These are phyloP conservation scores for Oleoguttula mirabilis DNA, from an alignment of 495 filamentous ascomycete genomes.

Conservation along the genomic window DNA sequence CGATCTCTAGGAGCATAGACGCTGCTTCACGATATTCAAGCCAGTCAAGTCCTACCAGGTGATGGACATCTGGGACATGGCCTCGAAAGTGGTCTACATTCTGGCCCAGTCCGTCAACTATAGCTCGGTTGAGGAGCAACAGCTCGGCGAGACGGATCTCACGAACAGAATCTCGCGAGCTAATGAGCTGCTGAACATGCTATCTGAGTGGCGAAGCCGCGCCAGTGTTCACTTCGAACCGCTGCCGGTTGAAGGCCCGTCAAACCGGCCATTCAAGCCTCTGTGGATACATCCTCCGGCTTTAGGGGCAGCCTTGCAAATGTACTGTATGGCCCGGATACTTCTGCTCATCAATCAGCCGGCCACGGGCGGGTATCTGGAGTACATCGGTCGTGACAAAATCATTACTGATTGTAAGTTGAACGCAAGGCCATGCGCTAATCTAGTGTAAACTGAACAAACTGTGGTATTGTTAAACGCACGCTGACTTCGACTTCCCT, in stretches of 20 bases:
- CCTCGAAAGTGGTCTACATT: slow-evolving; percentile 14
- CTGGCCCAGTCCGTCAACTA: slow-evolving; percentile 20
- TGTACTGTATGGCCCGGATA: slow-evolving; percentile 21
- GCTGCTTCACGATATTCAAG: slow-evolving; percentile 20
- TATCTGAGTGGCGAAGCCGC: slow-evolving; percentile 23
- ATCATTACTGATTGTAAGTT: slow-evolving; percentile 15
- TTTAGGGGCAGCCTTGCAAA: slow-evolving; percentile 19
- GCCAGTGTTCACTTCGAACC: slow-evolving; percentile 22
- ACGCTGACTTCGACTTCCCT: too few relatives aligned
- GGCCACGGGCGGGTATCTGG: slow-evolving; percentile 20
- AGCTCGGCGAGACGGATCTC: slow-evolving; percentile 14
- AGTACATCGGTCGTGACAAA: slow-evolving; percentile 15
- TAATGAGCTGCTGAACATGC: slow-evolving; percentile 19
- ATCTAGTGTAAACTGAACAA: too few relatives aligned
- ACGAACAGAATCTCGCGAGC: slow-evolving; percentile 17
- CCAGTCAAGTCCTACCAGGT: slow-evolving; percentile 10
- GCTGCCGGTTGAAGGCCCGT: slow-evolving; percentile 11
- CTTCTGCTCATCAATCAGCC: slow-evolving; percentile 22
- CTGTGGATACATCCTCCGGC: slow-evolving; percentile 24
- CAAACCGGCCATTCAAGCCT: slow-evolving; percentile 15
- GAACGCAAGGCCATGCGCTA: too few relatives aligned
- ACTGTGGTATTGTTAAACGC: too few relatives aligned
- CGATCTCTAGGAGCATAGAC: slow-evolving; percentile 14
- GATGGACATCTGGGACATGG: slow-evolving; percentile 16
- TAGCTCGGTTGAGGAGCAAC: slow-evolving; percentile 19